Percentiles rank a stretch among this genome's conserved stretches.
Evolutionary conservation across 345 rosid species (phyloP).

Genomic region (Melaleuca quinquenervia): DNA sequence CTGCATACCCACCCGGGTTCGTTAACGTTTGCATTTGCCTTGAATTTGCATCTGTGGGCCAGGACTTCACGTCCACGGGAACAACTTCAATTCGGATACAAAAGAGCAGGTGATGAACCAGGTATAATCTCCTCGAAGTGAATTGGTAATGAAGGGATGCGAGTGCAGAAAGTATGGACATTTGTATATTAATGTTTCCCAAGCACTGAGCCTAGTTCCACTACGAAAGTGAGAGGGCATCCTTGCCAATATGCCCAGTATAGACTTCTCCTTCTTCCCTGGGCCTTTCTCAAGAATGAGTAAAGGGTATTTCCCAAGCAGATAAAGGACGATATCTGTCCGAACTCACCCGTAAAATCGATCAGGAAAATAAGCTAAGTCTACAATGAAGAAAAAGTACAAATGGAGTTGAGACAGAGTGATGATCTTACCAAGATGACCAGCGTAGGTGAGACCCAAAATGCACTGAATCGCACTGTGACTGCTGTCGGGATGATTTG

Average conservation of each 20-base stretch:
- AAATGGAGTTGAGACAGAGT: background rate
- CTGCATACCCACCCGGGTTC: background rate
- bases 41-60: background rate
- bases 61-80: background rate
- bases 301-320: accelerated
- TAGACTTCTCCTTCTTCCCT: background rate
- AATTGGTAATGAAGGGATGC: background rate
- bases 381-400: background rate
- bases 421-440: background rate
- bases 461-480: background rate
- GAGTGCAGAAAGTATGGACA: too few species aligned
- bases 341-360: background rate
- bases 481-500: background rate
- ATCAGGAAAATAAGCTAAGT: background rate
- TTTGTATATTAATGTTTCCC: too few species aligned
- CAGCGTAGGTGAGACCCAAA: background rate
- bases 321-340: background rate
- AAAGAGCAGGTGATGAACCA: background rate
- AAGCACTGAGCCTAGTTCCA: too few species aligned
- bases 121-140: background rate
- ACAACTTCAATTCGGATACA: background rate
- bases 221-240: too few species aligned
- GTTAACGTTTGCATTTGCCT: background rate
- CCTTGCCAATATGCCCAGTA: background rate
- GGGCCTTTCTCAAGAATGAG: background rate